A percentile compares a stretch with the other conserved stretches of the same genome.
phyloP scores from a whole-genome alignment of 202 grass and related monocot species.

The Dendrocalamus latiflorus region DNA sequence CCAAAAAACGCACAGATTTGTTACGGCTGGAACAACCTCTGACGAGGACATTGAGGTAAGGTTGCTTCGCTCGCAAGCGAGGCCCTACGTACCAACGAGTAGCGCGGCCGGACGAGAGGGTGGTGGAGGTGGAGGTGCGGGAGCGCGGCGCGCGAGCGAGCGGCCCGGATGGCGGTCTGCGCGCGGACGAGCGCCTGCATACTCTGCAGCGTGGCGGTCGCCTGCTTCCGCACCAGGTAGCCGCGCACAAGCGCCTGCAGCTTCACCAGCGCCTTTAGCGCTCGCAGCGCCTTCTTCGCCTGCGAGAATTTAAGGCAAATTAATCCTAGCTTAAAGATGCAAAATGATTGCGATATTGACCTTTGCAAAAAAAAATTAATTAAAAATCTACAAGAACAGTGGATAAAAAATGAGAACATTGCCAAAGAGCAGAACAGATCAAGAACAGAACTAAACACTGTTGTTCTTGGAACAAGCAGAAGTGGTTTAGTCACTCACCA shows the following conservation, averaged over 20 bases:
- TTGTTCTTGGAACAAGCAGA: neutral
- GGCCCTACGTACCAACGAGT: constrained; percentile 48
- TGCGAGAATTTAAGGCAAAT: neutral
- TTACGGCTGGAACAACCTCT: neutral
- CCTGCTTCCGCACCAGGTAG: constrained; percentile 78
- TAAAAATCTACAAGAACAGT: neutral
- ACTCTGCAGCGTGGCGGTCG: constrained; percentile 71
- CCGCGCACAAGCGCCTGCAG: constrained; percentile 84
- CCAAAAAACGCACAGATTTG: neutral
- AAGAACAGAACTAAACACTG: neutral
- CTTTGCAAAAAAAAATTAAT: neutral
- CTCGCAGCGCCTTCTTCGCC: constrained; percentile 86
- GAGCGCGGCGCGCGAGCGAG: constrained; percentile 30
- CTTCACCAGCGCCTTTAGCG: constrained; percentile 92
- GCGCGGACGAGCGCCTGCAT: constrained; percentile 92
- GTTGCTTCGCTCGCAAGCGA: constrained; percentile 8
- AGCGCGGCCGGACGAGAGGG: constrained; percentile 43
- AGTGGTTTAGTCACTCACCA: constrained; percentile 36
- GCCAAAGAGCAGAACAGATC: neutral
- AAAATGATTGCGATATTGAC: neutral
- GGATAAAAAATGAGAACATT: neutral
- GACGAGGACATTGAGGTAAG: neutral
- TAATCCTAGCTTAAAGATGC: neutral
- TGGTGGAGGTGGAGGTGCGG: constrained; percentile 43
- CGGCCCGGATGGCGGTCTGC: constrained; percentile 65